Conservation (phyloP, 371 early-diverging fungal genomes). For the Basidiobolus heterosporus region DNA sequence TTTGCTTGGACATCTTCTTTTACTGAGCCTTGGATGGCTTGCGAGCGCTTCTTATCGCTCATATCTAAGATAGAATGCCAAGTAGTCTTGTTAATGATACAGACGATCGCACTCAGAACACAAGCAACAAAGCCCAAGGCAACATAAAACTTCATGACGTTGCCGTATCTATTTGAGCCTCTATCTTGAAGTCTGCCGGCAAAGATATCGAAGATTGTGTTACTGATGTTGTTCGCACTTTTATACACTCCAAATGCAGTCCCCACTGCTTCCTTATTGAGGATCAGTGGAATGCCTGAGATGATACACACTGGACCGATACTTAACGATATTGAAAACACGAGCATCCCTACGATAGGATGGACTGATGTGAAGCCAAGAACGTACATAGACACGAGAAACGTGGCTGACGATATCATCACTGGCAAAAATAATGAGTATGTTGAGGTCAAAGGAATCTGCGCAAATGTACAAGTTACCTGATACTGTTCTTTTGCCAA, state of each 20-base stretch:
- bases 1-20: no score
- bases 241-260: constrained; percentile 56
- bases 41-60: no score
- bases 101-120: no score
- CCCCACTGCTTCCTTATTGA: constrained; percentile 36
- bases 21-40: no score
- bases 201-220: constrained; percentile 41
- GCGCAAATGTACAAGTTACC: constrained; percentile 14
- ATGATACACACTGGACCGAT: constrained; percentile 48
- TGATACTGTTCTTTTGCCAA: constrained; percentile 37
- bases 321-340: constrained; percentile 42
- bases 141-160: no score
- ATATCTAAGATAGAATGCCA: no score
- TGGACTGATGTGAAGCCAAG: no score
- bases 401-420: neutral
- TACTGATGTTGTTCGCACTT: constrained; percentile 41
- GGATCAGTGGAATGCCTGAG: constrained; percentile 40
- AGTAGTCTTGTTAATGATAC: no score
- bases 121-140: no score
- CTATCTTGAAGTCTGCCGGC: constrained; percentile 44
- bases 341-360: constrained; percentile 37
- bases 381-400: neutral
- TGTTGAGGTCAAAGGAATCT: neutral
- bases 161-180: neutral
- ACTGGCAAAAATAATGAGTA: neutral